A percentile compares a stretch with the other conserved stretches of the same genome.
Evolutionary conservation across 129 eudicot species (phyloP).

Genomic region (Flaveria trinervia): DNA sequence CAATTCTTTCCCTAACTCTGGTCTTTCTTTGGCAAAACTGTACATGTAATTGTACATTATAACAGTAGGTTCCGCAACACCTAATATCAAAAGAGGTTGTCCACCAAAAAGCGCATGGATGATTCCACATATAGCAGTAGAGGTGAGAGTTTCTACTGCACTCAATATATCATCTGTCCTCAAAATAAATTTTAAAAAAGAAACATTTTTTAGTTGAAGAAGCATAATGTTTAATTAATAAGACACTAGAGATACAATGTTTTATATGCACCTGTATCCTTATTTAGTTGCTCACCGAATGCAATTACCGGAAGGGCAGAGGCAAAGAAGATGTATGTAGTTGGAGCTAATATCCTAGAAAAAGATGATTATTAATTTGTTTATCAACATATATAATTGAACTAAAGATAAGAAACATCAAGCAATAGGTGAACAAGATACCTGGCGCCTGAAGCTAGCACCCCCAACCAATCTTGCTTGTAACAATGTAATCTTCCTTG

Average conservation of each 20-base stretch:
- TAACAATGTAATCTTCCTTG: constrained; percentile 67
- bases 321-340: constrained; percentile 83
- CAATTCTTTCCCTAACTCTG: constrained; percentile 56
- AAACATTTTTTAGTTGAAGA: not conserved
- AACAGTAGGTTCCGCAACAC: constrained; percentile 94
- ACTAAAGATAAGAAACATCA: not conserved
- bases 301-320: constrained; percentile 95
- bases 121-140: constrained; percentile 88
- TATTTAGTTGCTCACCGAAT: constrained; percentile 87
- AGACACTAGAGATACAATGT: not conserved
- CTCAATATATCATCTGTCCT: constrained; percentile 72
- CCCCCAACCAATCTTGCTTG: constrained; percentile 67
- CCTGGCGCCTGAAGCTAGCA: constrained; percentile 66
- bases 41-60: constrained; percentile 75
- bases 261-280: constrained; percentile 62
- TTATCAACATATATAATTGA: not conserved
- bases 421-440: constrained; percentile 24
- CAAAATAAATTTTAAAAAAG: not conserved
- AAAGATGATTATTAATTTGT: not conserved
- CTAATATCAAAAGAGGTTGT: constrained; percentile 88
- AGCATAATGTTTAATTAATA: constrained; percentile 6
- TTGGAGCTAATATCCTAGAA: constrained; percentile 81
- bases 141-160: constrained; percentile 74
- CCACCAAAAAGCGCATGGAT: constrained; percentile 87
- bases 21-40: constrained; percentile 52